Evolutionary conservation across 78 protist genomes (phyloP).

Genomic region (Guillardia theta): DNA sequence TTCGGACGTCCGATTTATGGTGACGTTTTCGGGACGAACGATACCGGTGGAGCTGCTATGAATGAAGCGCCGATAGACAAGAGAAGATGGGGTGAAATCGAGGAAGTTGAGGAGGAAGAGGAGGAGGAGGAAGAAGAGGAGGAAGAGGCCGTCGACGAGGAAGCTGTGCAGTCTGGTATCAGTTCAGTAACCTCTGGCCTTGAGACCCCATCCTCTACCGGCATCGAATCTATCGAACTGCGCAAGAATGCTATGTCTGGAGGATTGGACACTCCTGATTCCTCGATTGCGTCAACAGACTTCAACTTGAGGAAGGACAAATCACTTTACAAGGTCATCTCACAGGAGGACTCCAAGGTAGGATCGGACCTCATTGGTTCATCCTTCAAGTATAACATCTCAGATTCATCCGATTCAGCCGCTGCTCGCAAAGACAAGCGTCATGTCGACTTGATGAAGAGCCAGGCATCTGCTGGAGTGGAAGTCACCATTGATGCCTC

Average conservation of each 20-base stretch:
- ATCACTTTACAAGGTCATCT: constrained; percentile 21
- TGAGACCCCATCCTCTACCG: neutral
- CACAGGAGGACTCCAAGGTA: constrained; percentile 17
- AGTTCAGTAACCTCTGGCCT: neutral
- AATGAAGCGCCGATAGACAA: constrained; percentile 22
- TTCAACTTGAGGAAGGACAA: neutral
- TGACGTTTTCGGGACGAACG: constrained; percentile 63
- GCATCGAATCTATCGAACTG: neutral
- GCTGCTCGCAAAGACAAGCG: neutral
- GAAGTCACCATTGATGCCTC: constrained; percentile 50
- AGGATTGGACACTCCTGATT: constrained; percentile 42
- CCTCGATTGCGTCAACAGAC: neutral
- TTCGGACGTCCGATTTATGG: constrained; percentile 87
- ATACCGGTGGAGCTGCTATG: neutral
- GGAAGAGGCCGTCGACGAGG: constrained; percentile 72
- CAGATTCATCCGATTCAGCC: neutral
- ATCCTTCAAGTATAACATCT: neutral
- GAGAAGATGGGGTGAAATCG: constrained; percentile 63
- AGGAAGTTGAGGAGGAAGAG: constrained; percentile 63
- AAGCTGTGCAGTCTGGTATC: constrained; percentile 5
- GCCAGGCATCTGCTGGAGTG: neutral
- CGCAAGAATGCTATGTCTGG: neutral
- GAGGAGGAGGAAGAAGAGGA: constrained; percentile 71
- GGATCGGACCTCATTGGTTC: neutral
- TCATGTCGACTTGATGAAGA: neutral